phyloP scores from a whole-genome alignment of 139 green algal species.

The Chara braunii region DNA sequence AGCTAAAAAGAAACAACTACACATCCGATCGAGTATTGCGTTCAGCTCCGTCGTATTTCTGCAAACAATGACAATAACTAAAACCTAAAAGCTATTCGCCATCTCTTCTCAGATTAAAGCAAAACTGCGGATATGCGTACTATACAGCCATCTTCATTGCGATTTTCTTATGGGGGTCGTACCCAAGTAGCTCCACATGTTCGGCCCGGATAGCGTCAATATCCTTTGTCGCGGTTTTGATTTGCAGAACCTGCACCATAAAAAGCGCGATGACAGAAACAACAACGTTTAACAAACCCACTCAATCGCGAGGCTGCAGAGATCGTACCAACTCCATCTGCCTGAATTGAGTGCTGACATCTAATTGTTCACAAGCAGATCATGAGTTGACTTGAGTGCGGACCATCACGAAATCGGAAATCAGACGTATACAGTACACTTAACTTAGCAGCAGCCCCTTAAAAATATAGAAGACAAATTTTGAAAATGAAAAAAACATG shows the following conservation, averaged over 20 bases:
- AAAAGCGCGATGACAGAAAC: not conserved
- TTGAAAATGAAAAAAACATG: slow-evolving; percentile 1
- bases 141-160: slow-evolving; percentile 97
- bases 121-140: too few species aligned
- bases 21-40: too few species aligned
- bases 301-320: not conserved
- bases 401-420: not conserved
- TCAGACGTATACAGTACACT: not conserved
- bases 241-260: slow-evolving; percentile 49
- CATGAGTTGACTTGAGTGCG: not conserved
- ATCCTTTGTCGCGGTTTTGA: slow-evolving; percentile 78
- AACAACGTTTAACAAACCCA: not conserved
- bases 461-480: slow-evolving; percentile 10
- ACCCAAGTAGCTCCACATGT: slow-evolving; percentile 83
- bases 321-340: too few species aligned
- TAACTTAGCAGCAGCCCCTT: not conserved
- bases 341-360: not conserved
- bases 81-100: too few species aligned
- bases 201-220: slow-evolving; percentile 83
- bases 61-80: too few species aligned
- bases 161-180: slow-evolving; percentile 89
- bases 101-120: too few species aligned
- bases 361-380: not conserved
- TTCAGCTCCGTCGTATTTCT: too few species aligned
- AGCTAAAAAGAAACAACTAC: too few species aligned